Base-by-base conservation (phyloP, 2,329 filamentous ascomycete species). In the Penicillium janthinellum region DNA sequence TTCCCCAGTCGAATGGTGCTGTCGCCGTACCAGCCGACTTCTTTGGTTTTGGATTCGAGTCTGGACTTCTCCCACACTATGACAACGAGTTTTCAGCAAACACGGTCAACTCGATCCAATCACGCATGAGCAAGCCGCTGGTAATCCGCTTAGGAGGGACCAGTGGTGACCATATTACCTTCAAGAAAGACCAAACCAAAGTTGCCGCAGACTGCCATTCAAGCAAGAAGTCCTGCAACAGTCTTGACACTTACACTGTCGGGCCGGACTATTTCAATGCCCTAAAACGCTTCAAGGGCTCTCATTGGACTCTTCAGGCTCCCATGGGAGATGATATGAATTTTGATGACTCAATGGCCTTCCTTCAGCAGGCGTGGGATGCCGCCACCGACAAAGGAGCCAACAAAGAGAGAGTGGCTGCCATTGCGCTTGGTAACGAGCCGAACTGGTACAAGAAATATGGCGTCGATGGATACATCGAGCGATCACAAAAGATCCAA, bases 101-200 rank as follows among this genome's bases (percentile, higher is more conserved):
- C 11, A 20, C 56, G 2, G 42, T 64, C 10, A 52, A 60, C 25
- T 41, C 55, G 4, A 54, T 64, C 22, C 47, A 41, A 28, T 35
- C 54, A 1, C 57, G 60, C 38, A 60, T 62, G 57, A 54, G 57
- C 55, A 62, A 59, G 52, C 54, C 60, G 15, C 38, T 57, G 2
- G 55, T 62, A 8, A 60, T 64, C 41, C 62, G 62, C 5, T 47
- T 64, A 22, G 60, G 62, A 5, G 62, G 62, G 8, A 62, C 60
- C 25, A 64, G 62, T 42, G 62, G 62, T 20, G 60, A 63, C 39
- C 54, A 54, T 17, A 39, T 63, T 28, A 35, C 37, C 34, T 51
- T 53, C 8, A 47, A 58, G n/a, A 34, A 35, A 17, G 20, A 55
- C 12, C 58, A 56, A 39, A 54, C 47, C 11, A 41, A 56, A 34